Conservation (phyloP, 202 grass and related monocot genomes). For the Sporobolus alterniflorus region DNA sequence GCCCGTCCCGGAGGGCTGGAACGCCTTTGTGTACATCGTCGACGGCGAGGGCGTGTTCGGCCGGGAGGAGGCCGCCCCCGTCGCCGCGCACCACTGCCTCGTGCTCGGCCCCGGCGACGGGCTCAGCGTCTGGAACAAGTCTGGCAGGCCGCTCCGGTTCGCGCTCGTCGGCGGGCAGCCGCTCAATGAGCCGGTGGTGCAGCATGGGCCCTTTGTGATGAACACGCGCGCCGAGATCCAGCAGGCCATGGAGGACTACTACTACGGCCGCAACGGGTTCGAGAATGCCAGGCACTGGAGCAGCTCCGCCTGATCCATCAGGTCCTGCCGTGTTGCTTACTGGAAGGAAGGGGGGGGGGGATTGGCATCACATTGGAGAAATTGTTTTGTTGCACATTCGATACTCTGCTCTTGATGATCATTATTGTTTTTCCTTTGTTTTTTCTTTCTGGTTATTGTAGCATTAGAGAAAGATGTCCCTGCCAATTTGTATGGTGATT, state of each 20-base stretch:
- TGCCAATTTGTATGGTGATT: not conserved
- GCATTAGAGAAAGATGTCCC: not conserved
- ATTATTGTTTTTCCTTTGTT: not conserved
- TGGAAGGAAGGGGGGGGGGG: no score
- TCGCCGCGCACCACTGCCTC: slow-evolving; percentile 63
- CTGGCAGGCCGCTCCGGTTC: slow-evolving; percentile 52
- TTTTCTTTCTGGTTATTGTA: not conserved
- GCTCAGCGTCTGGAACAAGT: slow-evolving; percentile 58
- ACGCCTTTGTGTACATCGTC: slow-evolving; percentile 83
- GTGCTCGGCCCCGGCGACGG: slow-evolving; percentile 72
- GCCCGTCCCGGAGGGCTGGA: slow-evolving; percentile 77
- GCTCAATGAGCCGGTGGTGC: slow-evolving; percentile 61
- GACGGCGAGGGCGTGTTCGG: slow-evolving; percentile 84
- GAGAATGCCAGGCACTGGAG: slow-evolving; percentile 60
- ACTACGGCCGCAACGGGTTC: slow-evolving; percentile 63
- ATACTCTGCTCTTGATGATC: not conserved
- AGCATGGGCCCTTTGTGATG: slow-evolving; percentile 78
- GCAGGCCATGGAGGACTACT: slow-evolving; percentile 78
- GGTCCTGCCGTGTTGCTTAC: no score
- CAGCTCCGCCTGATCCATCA: slow-evolving; percentile 15
- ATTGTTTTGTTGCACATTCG: not conserved
- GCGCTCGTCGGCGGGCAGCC: slow-evolving; percentile 57
- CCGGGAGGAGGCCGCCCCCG: not conserved
- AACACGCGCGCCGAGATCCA: slow-evolving; percentile 69
- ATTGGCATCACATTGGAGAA: not conserved